Conservation (phyloP, 441 rosid genomes). For the Aquilaria agallochum region DNA sequence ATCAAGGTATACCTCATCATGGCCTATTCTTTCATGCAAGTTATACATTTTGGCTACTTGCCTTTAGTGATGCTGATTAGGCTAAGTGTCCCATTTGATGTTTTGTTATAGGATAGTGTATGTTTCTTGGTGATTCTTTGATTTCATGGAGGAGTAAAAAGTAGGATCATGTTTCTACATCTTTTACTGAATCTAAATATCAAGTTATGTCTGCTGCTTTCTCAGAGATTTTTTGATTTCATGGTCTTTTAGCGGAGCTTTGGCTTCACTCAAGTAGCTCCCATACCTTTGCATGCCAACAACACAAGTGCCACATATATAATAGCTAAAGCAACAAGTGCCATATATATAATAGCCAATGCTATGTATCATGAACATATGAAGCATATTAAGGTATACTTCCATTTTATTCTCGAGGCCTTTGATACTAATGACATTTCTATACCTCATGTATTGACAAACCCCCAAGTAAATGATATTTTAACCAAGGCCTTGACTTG, state of each 20-base stretch:
- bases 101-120: background rate
- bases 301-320: too few relatives aligned
- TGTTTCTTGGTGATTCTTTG: background rate
- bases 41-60: background rate
- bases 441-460: background rate
- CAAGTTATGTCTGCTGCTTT: too few relatives aligned
- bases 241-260: too few relatives aligned
- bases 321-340: too few relatives aligned
- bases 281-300: too few relatives aligned
- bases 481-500: too few relatives aligned
- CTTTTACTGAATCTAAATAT: background rate
- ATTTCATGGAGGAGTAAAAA: background rate
- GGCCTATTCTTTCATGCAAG: background rate
- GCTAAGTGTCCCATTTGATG: background rate
- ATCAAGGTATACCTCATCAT: background rate
- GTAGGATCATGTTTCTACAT: background rate
- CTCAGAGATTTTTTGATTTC: too few relatives aligned
- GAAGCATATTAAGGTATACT: background rate
- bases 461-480: background rate
- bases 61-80: background rate
- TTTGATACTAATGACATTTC: background rate
- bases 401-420: background rate
- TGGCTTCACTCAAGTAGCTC: too few relatives aligned
- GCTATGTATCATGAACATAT: too few relatives aligned
- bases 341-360: too few relatives aligned